Percentiles rank a stretch among this genome's conserved stretches.
Evolutionary conservation across 2,329 filamentous ascomycete genomes (phyloP).

Genomic region (Microcera coccophila): DNA sequence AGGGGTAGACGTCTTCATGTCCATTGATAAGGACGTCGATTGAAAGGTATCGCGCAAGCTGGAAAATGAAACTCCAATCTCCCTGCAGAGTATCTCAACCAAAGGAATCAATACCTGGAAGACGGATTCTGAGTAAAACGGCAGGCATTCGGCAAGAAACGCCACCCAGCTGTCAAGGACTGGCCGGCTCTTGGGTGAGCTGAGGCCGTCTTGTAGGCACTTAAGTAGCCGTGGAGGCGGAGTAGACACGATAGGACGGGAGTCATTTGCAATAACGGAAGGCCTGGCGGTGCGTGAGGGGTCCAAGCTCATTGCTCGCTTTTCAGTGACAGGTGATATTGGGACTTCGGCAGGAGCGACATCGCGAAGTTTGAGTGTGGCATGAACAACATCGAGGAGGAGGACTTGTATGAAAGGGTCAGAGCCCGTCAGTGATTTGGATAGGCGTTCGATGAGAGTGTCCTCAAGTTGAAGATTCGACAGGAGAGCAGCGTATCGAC

Average conservation of each 20-base stretch:
- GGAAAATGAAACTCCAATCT: conserved; percentile 70
- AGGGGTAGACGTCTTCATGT: conserved; percentile 38
- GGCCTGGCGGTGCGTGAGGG: conserved; percentile 37
- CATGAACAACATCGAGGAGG: conserved; percentile 73
- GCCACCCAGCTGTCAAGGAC: conserved; percentile 89
- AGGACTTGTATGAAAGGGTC: conserved; percentile 73
- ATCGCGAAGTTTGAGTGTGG: conserved; percentile 64
- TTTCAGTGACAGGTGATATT: conserved; percentile 45
- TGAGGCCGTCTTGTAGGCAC: conserved; percentile 77
- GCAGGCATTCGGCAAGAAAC: conserved; percentile 78
- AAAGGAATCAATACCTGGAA: conserved; percentile 89
- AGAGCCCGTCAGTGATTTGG: conserved; percentile 54
- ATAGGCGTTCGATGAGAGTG: conserved; percentile 64
- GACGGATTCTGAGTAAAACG: conserved; percentile 76
- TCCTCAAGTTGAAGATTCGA: conserved; percentile 65
- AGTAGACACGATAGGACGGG: conserved; percentile 28
- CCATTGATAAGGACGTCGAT: conserved; percentile 21
- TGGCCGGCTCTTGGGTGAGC: conserved; percentile 66
- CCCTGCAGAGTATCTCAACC: conserved; percentile 80
- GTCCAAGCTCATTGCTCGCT: conserved; percentile 41
- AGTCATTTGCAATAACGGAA: conserved; percentile 35
- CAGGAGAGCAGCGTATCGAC: conserved; percentile 57
- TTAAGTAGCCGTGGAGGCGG: conserved; percentile 73
- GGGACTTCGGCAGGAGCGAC: conserved; percentile 38
- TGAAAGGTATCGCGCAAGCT: conserved; percentile 64